A percentile compares a stretch with the other conserved stretches of the same genome.
Evolutionary conservation across 1,139 yeast species (phyloP).

Genomic region (Protomyces gravidus): DNA sequence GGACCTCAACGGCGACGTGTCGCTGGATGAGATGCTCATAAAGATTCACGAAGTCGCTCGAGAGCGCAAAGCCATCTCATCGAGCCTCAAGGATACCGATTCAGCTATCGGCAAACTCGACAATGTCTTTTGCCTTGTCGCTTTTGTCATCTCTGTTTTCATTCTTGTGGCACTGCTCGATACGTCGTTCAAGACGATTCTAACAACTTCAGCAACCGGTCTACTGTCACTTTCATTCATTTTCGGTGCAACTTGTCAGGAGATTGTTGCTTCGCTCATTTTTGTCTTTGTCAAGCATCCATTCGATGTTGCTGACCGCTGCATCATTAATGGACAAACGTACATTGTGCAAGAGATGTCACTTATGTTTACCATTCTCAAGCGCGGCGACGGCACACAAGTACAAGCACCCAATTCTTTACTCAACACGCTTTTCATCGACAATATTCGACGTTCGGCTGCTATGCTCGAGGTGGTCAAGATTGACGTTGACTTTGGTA

Average conservation of each 20-base stretch:
- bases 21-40: conserved; percentile 43
- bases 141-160: conserved; percentile 40
- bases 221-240: conserved; percentile 45
- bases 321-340: conserved; percentile 37
- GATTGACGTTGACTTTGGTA: conserved; percentile 38
- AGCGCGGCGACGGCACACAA: conserved; percentile 39
- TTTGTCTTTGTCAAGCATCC: conserved; percentile 47
- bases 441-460: conserved; percentile 44
- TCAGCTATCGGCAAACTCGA: conserved; percentile 45
- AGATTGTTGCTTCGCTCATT: conserved; percentile 44
- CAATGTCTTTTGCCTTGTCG: conserved; percentile 41
- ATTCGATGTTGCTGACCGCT: conserved; percentile 45
- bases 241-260: conserved; percentile 44
- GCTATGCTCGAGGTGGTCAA: conserved; percentile 37
- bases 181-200: conserved; percentile 44
- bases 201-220: conserved; percentile 46
- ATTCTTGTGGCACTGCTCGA: conserved; percentile 46
- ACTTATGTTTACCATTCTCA: conserved; percentile 43
- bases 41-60: conserved; percentile 41
- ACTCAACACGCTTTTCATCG: conserved; percentile 44
- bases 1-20: conserved; percentile 43
- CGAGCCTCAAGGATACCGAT: conserved; percentile 45
- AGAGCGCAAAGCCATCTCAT: conserved; percentile 42
- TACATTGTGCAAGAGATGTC: conserved; percentile 42
- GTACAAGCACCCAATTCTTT: conserved; percentile 44